Conservation (phyloP, 352 stramenopile species). For the Phytophthora foliorum region DNA sequence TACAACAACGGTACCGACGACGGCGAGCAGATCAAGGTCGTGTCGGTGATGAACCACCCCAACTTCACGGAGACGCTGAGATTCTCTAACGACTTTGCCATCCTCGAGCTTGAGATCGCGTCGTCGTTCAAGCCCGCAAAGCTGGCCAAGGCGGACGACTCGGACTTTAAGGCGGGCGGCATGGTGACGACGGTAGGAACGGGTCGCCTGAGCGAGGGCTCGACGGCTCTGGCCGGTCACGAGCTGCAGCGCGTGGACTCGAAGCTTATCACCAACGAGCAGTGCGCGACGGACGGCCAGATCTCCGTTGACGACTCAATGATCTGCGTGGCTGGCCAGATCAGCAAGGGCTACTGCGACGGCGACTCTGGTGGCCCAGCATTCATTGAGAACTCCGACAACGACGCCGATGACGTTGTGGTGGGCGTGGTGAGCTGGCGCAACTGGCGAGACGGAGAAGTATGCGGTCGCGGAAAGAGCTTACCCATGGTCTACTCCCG, state of each 20-base stretch:
- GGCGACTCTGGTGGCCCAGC: conserved; percentile 67
- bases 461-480: conserved; percentile 55
- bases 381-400: conserved; percentile 40
- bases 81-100: conserved; percentile 59
- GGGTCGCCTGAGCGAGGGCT: conserved; percentile 35
- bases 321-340: conserved; percentile 61
- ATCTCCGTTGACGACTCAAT: conserved; percentile 55
- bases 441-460: conserved; percentile 47
- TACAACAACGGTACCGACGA: conserved; percentile 54
- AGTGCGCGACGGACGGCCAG: conserved; percentile 38
- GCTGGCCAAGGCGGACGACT: conserved; percentile 39
- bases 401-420: conserved; percentile 44
- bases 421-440: conserved; percentile 73
- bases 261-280: conserved; percentile 46
- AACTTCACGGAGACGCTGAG: conserved; percentile 43
- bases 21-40: conserved; percentile 58
- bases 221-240: conserved; percentile 16
- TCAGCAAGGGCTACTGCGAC: conserved; percentile 62
- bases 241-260: conserved; percentile 53
- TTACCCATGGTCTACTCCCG: conserved; percentile 68
- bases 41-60: conserved; percentile 58
- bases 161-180: conserved; percentile 40
- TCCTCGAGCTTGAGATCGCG: conserved; percentile 57
- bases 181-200: conserved; percentile 35
- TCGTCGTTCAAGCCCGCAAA: conserved; percentile 46